Evolutionary conservation across 805 yeast genomes (phyloP).

Genomic region (Candida sanyiensis): DNA sequence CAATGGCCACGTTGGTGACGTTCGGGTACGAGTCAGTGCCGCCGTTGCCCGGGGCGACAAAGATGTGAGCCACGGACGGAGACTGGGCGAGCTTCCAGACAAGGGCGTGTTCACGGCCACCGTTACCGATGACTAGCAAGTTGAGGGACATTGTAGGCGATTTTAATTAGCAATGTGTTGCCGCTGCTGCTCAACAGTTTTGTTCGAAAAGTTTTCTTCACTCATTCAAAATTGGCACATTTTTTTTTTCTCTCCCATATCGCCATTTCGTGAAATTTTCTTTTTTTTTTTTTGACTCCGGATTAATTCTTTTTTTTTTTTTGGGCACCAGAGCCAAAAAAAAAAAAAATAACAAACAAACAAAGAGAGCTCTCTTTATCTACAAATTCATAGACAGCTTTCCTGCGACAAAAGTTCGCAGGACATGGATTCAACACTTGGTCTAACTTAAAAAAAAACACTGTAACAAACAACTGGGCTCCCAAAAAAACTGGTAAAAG

Average conservation of each 20-base stretch:
- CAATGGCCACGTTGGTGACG: constrained; percentile 63
- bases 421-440: background rate
- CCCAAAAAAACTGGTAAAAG: constrained; percentile 2
- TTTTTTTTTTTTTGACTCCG: constrained; percentile 7
- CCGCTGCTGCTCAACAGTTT: constrained; percentile 1
- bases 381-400: background rate
- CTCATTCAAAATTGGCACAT: constrained; percentile 5
- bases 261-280: background rate
- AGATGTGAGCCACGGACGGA: constrained; percentile 61
- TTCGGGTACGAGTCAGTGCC: constrained; percentile 65
- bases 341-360: background rate
- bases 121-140: constrained; percentile 87
- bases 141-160: constrained; percentile 36
- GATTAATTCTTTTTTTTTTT: too few relatives aligned
- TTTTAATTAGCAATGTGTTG: background rate
- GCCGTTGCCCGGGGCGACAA: constrained; percentile 96
- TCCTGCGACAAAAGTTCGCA: too few relatives aligned
- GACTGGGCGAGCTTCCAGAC: constrained; percentile 89
- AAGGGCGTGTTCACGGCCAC: constrained; percentile 98
- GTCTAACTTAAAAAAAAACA: background rate
- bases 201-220: constrained; percentile 5
- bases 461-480: background rate
- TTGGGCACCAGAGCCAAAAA: background rate
- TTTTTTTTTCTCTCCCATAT: too few relatives aligned
- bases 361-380: background rate